Base-by-base conservation (phyloP, 768 basidiomycete species). In the Peribolospora baueri region DNA sequence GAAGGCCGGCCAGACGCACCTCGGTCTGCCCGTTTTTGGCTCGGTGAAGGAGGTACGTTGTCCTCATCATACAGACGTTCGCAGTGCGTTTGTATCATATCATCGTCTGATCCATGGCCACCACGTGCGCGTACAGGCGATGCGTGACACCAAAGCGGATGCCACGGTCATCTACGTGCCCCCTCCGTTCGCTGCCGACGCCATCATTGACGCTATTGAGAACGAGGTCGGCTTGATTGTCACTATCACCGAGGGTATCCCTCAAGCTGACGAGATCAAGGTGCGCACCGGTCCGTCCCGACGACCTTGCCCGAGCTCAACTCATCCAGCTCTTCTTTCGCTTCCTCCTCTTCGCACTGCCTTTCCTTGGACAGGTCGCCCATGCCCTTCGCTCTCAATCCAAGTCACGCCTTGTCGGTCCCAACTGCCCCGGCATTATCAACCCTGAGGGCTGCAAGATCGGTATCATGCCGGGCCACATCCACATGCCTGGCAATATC, bases 361-460 rank as follows among this genome's bases (percentile, higher is more conserved):
- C n/a, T 43, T n/a, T 43, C 40, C 43, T 51, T 42, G 5, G 7
- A 42, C 54, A 87, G 85, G 82, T 98, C 58, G 79, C 82, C 73
- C 83, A 91, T 65, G 93, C 87, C 9, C 76, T 98, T 61, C 86
- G 84, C 68, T 79, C 78, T 65, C 93, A 98, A 69, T 87, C 80
- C 53, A 85, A 82, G 63, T 90, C 86, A 57, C 81, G 93, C 62
- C 81, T 98, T 61, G 85, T 98, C 51, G 93, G 93, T 14, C 93
- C 93, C 46, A 98, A 98, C 70, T 98, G 93, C 70, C 93, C 93
- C 2, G 93, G 93, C 66, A 80, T 98, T 63, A 95, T 97, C 65
- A 90, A 91, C 65, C 90, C 91, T 13, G 55, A 56, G 13, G 91
- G 91, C 25, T 98, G 93, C 74, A 97, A 97, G 74, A 95, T 98